Evolutionary conservation across 345 rosid genomes (phyloP), one percentile per base, ranked within the genome.

Genomic region (Garcia nutans): DNA sequence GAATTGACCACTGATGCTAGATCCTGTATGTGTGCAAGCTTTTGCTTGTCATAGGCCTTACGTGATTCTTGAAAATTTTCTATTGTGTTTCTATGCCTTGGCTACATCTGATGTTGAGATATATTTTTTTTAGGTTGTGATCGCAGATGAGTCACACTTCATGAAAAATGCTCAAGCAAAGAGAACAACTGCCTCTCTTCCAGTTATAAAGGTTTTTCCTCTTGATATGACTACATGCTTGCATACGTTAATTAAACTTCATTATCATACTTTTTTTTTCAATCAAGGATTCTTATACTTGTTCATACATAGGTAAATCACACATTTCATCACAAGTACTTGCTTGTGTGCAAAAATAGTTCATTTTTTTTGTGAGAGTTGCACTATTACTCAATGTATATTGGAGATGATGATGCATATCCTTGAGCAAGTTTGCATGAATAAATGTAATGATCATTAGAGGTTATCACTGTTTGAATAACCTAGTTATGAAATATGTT

Each of bases 91-190:
- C 52, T 76, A 37, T 68, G 11, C 20, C 44, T 16, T 50, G 59
- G 56, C 56, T 28, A 33, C 59, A 50, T 49, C 71, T 77, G 52
- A 57, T 41, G 56, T 37, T 77, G 58, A 37, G 28, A 26, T 74
- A 15, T 75, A n/a, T 63, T 82, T 81, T 71, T 26, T 87, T 73
- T 82, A 94, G 98, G 86, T 95, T 84, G 97, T 95, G 84, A 91
- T 95, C 81, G 99, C 97, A 63, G 99, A 95, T 74, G 99, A 95
- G 82, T 95, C 97, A 2, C 99, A 95, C 83, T 95, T 90, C 82
- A 81, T 95, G 79, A 95, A 95, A 83, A 95, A 93, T 82, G 97
- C 92, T 79, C 93, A 91, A 88, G 99, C 99, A 65, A 95, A 92
- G 89, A 91, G 99, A 87, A 95, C 97, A 47, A 78, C 78, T 73